phyloP scores from a whole-genome alignment of 2,329 filamentous ascomycete genomes.

The Ophiostoma perfectum region DNA sequence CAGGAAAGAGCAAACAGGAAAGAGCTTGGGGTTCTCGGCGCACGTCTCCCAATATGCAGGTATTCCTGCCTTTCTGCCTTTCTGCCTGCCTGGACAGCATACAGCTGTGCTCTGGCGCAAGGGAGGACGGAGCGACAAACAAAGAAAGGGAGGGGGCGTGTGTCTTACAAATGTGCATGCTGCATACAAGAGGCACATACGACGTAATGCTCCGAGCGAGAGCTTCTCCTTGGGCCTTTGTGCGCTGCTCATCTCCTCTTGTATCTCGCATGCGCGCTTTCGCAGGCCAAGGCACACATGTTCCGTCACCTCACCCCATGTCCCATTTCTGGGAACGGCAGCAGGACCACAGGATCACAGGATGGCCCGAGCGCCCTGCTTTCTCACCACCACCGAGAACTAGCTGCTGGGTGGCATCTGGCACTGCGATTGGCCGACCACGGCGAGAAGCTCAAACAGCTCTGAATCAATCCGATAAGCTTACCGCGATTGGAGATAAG shows the following conservation, averaged over 20 bases:
- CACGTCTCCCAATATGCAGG: neutral
- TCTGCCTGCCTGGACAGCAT: neutral
- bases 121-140: conserved; percentile 8
- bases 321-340: neutral
- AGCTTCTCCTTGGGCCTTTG: too few relatives aligned
- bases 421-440: conserved; percentile 15
- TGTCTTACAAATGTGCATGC: neutral
- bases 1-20: conserved; percentile 18
- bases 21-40: conserved; percentile 6
- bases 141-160: conserved; percentile 4
- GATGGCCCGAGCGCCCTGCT: conserved; percentile 3
- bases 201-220: neutral
- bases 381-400: neutral
- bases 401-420: neutral
- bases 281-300: neutral
- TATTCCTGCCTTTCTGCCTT: too few relatives aligned
- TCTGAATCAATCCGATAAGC: neutral
- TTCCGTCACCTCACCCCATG: conserved; percentile 9
- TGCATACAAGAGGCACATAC: neutral
- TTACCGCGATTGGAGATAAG: neutral
- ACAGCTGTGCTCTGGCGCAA: conserved; percentile 15
- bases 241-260: too few relatives aligned
- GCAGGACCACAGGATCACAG: neutral
- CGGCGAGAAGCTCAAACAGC: conserved; percentile 3
- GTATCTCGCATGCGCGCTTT: too few relatives aligned